These are phyloP conservation scores for Medicago lupulina DNA, from an alignment of 306 rosid genomes.

Conservation along the genomic window DNA sequence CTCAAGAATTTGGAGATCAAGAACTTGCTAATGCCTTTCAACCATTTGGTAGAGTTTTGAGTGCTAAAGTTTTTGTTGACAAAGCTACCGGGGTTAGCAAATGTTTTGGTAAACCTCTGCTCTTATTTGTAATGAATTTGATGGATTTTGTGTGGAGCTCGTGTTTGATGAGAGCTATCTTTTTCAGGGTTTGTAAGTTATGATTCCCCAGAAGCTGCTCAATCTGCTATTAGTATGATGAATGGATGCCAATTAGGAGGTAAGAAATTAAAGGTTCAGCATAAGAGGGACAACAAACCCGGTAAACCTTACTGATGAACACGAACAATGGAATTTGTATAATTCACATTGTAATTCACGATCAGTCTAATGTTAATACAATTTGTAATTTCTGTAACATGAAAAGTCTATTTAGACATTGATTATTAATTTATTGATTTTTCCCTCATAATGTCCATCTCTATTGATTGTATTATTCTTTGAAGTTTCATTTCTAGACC, in stretches of 20 bases:
- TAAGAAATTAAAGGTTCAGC: slow-evolving; percentile 96
- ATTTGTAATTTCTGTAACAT: slow-evolving; percentile 84
- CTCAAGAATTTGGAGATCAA: slow-evolving; percentile 94
- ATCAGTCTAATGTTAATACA: slow-evolving; percentile 66
- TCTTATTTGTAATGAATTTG: slow-evolving; percentile 35
- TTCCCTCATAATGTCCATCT: slow-evolving; percentile 58
- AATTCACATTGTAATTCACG: slow-evolving; percentile 73
- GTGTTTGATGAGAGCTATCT: slow-evolving; percentile 43
- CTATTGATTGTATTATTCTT: slow-evolving; percentile 46
- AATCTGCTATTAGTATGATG: slow-evolving; percentile 84
- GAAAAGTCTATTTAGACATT: slow-evolving; percentile 72
- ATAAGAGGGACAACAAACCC: slow-evolving; percentile 96
- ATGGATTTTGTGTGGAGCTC: slow-evolving; percentile 28
- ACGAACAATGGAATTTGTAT: slow-evolving; percentile 51
- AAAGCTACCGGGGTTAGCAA: slow-evolving; percentile 98
- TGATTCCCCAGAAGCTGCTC: slow-evolving; percentile 88
- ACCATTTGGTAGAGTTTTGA: slow-evolving; percentile 87
- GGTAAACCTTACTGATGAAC: slow-evolving; percentile 80
- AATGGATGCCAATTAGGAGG: slow-evolving; percentile 92
- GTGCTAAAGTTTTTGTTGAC: slow-evolving; percentile 98
- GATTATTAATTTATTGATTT: slow-evolving; percentile 91
- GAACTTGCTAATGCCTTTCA: slow-evolving; percentile 91
- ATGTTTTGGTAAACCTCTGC: slow-evolving; percentile 84
- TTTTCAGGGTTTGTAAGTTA: slow-evolving; percentile 96
- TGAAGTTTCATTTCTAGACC: slow-evolving; percentile 46